phyloP scores from a whole-genome alignment of 805 yeast genomes.

The Barnettozyma californica region DNA sequence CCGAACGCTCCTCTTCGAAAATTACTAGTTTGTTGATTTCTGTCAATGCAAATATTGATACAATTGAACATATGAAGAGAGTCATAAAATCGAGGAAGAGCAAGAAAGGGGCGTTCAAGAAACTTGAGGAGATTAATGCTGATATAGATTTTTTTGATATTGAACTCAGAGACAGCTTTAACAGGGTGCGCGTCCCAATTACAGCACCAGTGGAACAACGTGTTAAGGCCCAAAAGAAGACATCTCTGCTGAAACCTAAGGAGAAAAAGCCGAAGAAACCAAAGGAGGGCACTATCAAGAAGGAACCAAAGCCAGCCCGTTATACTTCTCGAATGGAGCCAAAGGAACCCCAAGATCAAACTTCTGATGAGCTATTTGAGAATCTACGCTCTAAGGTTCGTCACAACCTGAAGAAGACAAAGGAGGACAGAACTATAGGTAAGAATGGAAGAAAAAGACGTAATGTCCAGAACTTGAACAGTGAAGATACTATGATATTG shows the following conservation, averaged over 20 bases:
- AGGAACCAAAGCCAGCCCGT: not conserved
- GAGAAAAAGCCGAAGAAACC: not conserved
- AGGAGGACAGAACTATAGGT: not conserved
- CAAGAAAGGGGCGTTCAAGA: not conserved
- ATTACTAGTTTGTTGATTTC: conserved; percentile 23
- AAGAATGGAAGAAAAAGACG: conserved; percentile 15
- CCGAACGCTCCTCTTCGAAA: not conserved
- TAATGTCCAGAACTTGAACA: conserved; percentile 14
- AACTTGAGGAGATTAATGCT: conserved; percentile 15
- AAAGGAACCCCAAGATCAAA: conserved; percentile 4
- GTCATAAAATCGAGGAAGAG: not conserved
- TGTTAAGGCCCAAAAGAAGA: not conserved
- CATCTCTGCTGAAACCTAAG: conserved; percentile 1
- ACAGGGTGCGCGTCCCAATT: conserved; percentile 2
- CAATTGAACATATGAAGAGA: conserved; percentile 13
- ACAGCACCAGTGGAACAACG: not conserved
- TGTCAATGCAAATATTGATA: conserved; percentile 19
- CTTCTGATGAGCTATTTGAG: conserved; percentile 6
- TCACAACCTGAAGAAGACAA: conserved; percentile 1
- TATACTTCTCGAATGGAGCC: conserved; percentile 5
- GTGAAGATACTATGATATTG: conserved; percentile 27
- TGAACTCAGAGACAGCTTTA: conserved; percentile 19
- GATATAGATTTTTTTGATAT: conserved; percentile 25
- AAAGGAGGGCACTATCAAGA: not conserved
- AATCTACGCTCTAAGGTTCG: conserved; percentile 8